Base-by-base conservation (phyloP, 768 basidiomycete species). In the Termitomyces sp. region DNA sequence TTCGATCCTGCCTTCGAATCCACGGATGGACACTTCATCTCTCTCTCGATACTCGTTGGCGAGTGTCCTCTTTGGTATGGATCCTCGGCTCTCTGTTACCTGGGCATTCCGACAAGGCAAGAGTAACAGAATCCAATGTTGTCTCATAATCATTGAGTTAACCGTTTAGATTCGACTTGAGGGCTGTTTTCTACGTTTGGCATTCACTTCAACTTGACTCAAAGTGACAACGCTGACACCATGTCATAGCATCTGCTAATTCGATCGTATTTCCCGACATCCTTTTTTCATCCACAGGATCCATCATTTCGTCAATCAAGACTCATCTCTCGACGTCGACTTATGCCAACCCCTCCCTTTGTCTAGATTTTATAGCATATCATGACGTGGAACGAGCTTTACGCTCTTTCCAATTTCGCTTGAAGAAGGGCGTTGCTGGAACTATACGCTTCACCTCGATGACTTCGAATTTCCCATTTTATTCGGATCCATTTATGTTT, bases 11-110 rank as follows among this genome's bases (percentile, higher is more conserved):
- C 5, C 58, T 70, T 32, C 59, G 54, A 22, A 68, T 73, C 6
- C 70, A 79, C 54, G 76, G 74, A n/a, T 74, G 76, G 69, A 64
- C 60, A 6, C 57, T 83, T 44, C 46, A 54, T 44, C 39, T 81
- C 34, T 54, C 51, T n/a, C 46, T 74, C 2, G 72, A 72, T 48
- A 61, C 62, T 59, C 61, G 41, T 18, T 74, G 71, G 70, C 71
- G 71, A 66, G 59, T 72, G 34, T 64, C 67, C 31, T 69, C 67
- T 43, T 60, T 78, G 42, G 55, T 65, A 55, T 81, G 79, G 76
- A 68, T 73, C 24, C 29, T 69, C 18, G 48, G 31, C 10, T 70
- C 67, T 9, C 60, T 73, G 36, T 36, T 68, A 37, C 60, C 56
- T 49, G 5, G 46, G 20, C 7, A 32, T 6, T 42, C 46, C 4